Evolutionary conservation across 2,329 filamentous ascomycete species (phyloP).

Genomic region (Blastomyces emzantsi): DNA sequence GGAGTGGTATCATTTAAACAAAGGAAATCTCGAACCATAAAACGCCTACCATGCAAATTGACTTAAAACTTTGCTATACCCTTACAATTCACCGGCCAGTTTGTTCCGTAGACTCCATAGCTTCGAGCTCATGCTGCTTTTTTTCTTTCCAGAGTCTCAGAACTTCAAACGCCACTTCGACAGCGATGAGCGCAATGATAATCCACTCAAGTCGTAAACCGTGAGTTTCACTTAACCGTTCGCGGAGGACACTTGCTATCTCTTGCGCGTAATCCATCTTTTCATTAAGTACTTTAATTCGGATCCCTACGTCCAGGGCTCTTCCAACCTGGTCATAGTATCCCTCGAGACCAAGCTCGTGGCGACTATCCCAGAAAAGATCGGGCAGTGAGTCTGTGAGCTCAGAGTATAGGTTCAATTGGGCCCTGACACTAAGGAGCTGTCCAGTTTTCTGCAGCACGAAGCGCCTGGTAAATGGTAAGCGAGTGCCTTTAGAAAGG

Average conservation of each 20-base stretch:
- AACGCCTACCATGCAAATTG: not conserved
- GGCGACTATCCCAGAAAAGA: slow-evolving; percentile 88
- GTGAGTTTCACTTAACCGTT: slow-evolving; percentile 84
- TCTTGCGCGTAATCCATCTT: slow-evolving; percentile 98
- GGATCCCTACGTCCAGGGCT: slow-evolving; percentile 80
- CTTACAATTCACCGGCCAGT: not conserved
- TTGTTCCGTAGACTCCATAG: not conserved
- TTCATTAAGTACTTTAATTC: slow-evolving; percentile 86
- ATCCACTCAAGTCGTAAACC: slow-evolving; percentile 85
- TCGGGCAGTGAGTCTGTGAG: slow-evolving; percentile 91
- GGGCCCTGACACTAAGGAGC: slow-evolving; percentile 76
- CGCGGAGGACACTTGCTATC: slow-evolving; percentile 79
- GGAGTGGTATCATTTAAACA: slow-evolving; percentile 1
- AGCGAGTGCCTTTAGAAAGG: slow-evolving; percentile 57
- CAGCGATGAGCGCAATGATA: slow-evolving; percentile 85
- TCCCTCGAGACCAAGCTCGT: slow-evolving; percentile 81
- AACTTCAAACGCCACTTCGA: slow-evolving; percentile 86
- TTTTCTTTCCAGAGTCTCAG: slow-evolving; percentile 61
- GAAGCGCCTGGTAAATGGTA: slow-evolving; percentile 61
- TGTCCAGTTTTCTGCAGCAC: slow-evolving; percentile 92
- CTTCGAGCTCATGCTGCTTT: slow-evolving; percentile 29
- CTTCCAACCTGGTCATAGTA: slow-evolving; percentile 93
- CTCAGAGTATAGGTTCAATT: slow-evolving; percentile 94
- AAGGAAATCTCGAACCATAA: not conserved
- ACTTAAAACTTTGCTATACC: not conserved